Evolutionary conservation across 1,139 yeast genomes (phyloP), one percentile per base, ranked within the genome.

Genomic region (Saccharomycopsis hybrid): DNA sequence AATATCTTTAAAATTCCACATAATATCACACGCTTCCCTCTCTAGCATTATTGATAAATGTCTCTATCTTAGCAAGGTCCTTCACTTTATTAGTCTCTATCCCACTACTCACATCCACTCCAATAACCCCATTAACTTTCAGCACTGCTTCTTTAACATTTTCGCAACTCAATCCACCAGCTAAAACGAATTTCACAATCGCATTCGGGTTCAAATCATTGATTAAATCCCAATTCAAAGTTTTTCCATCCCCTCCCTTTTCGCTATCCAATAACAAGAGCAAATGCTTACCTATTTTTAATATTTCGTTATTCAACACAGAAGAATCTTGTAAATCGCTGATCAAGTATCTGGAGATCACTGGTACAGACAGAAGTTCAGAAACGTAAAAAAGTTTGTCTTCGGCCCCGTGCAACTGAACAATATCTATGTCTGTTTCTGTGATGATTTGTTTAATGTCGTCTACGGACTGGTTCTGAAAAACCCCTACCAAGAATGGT

Each of bases 21-120:
- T n/a, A n/a, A n/a, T n/a, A n/a, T n/a, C n/a, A n/a, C n/a, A n/a
- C n/a, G n/a, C n/a, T n/a, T n/a, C n/a, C n/a, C n/a, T n/a, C 30
- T 36, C 40, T 51, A 5, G 81, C 92, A 56, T 73, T 73, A 7
- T 55, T 55, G 7, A 90, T 71, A 65, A 89, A 90, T 18, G 57
- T 54, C 50, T 62, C 62, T 38, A 90, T 78, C 65, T 88, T 88
- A 1, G 55, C 63, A 47, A 70, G 59, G 62, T 88, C 95, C 65
- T 90, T 92, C 2, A 60, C 65, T 3, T 95, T 96, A 25, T 75
- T 67, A 1, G 86, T 78, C 58, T 88, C 98, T 1, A 90, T 96
- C 1, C 98, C 98, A 11, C 97, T 92, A 62, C 96, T 85, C 5
- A 92, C 97, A 65, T 92, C 98, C 33, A 84, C 92, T 1, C 97